A percentile compares a stretch with the other conserved stretches of the same genome.
phyloP scores from a whole-genome alignment of 2,329 filamentous ascomycete species.

The Alternaria gaisen region DNA sequence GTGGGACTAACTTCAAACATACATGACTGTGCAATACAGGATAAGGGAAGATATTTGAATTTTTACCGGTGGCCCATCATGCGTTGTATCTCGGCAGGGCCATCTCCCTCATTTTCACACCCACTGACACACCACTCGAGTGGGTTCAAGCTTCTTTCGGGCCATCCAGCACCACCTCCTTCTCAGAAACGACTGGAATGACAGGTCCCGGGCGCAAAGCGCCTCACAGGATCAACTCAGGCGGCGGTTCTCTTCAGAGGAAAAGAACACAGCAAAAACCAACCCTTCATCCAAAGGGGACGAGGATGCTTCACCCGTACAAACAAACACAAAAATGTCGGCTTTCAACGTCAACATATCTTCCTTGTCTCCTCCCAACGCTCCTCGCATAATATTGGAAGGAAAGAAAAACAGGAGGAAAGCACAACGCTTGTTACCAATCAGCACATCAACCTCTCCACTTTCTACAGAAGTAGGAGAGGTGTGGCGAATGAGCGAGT shows the following conservation, averaged over 20 bases:
- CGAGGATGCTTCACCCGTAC: conserved; percentile 50
- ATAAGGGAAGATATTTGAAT: conserved; percentile 31
- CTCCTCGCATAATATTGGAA: conserved; percentile 29
- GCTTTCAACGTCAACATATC: conserved; percentile 42
- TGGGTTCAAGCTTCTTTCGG: conserved; percentile 7
- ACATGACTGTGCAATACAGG: conserved; percentile 15
- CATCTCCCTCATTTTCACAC: conserved; percentile 32
- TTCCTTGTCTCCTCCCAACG: conserved; percentile 10
- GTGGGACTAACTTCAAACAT: conserved; percentile 19
- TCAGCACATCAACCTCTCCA: conserved; percentile 46
- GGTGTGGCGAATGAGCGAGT: conserved; percentile 52
- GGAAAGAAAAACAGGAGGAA: conserved; percentile 41
- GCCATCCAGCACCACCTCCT: conserved; percentile 23
- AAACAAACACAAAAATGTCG: conserved; percentile 50
- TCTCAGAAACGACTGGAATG: conserved; percentile 20
- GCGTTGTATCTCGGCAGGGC: conserved; percentile 14
- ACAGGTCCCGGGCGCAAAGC: conserved; percentile 41
- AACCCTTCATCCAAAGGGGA: conserved; percentile 52
- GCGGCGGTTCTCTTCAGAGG: conserved; percentile 34
- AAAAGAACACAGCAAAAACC: conserved; percentile 45
- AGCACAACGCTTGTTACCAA: conserved; percentile 54
- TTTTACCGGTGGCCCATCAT: conserved; percentile 35
- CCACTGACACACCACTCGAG: conserved; percentile 22
- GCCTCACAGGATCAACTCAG: conserved; percentile 45
- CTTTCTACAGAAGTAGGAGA: conserved; percentile 30